A percentile compares a stretch with the other conserved stretches of the same genome.
These are phyloP conservation scores for Geosmithia putterillii DNA, from an alignment of 2,329 filamentous ascomycete species.

Conservation along the genomic window DNA sequence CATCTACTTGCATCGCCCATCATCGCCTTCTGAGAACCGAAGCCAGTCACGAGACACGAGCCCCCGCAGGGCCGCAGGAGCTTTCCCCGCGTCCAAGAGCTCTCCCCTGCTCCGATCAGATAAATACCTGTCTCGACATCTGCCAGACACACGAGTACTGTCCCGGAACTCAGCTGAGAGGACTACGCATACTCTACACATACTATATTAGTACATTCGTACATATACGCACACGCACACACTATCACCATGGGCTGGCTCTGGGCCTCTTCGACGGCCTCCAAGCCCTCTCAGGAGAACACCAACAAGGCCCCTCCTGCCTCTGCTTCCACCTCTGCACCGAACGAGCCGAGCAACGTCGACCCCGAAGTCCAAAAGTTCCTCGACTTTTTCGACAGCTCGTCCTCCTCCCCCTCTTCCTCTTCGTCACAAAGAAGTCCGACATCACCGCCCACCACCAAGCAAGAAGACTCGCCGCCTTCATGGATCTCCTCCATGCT, in stretches of 20 bases:
- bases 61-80: too few relatives aligned
- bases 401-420: neutral
- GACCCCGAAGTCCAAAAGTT: constrained; percentile 45
- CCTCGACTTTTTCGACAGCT: constrained; percentile 26
- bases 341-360: constrained; percentile 23
- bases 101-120: neutral
- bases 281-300: constrained; percentile 12
- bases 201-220: neutral
- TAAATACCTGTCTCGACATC: neutral
- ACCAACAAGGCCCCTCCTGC: constrained; percentile 4
- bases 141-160: neutral
- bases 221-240: neutral
- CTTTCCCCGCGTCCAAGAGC: neutral
- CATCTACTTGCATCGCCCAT: neutral
- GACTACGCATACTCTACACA: too few relatives aligned
- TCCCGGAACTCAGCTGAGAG: neutral
- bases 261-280: constrained; percentile 33
- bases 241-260: constrained; percentile 45
- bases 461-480: constrained; percentile 4
- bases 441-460: neutral
- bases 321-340: constrained; percentile 5
- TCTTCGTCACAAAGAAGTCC: constrained; percentile 2
- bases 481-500: constrained; percentile 16
- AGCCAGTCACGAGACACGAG: neutral
- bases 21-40: neutral